phyloP scores from a whole-genome alignment of 116 monocot genomes.

The Phalaenopsis hybrid region DNA sequence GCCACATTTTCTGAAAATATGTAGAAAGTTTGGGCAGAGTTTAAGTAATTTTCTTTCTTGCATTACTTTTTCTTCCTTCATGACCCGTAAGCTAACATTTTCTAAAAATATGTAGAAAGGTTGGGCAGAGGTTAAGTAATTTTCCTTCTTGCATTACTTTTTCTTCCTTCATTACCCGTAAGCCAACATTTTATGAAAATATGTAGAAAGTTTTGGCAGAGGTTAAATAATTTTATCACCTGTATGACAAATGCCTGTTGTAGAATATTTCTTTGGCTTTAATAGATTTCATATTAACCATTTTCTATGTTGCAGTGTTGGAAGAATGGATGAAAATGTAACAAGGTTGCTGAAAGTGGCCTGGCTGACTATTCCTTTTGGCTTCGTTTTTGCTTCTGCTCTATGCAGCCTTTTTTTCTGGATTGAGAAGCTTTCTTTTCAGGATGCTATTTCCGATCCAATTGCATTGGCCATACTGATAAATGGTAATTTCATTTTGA shows the following conservation, averaged over 20 bases:
- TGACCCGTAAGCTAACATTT: no score
- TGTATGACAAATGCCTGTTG: background rate
- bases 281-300: conserved; percentile 1
- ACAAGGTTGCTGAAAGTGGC: conserved; percentile 54
- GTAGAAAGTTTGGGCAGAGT: background rate
- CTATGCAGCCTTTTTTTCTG: conserved; percentile 45
- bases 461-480: conserved; percentile 56
- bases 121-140: background rate
- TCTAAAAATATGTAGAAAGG: no score
- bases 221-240: background rate
- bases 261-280: background rate
- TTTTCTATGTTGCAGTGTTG: conserved; percentile 39
- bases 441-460: conserved; percentile 48
- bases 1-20: background rate
- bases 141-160: background rate
- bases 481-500: conserved; percentile 2
- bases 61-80: no score
- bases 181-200: no score
- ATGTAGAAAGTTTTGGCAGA: no score
- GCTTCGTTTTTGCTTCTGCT: conserved; percentile 41
- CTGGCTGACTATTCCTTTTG: conserved; percentile 70
- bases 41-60: background rate
- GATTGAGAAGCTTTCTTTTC: conserved; percentile 22
- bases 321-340: conserved; percentile 47
- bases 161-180: no score